A percentile compares a stretch with the other conserved stretches of the same genome.
These are phyloP conservation scores for Botryotinia convoluta DNA, from an alignment of 2,329 filamentous ascomycete species.

Conservation along the genomic window DNA sequence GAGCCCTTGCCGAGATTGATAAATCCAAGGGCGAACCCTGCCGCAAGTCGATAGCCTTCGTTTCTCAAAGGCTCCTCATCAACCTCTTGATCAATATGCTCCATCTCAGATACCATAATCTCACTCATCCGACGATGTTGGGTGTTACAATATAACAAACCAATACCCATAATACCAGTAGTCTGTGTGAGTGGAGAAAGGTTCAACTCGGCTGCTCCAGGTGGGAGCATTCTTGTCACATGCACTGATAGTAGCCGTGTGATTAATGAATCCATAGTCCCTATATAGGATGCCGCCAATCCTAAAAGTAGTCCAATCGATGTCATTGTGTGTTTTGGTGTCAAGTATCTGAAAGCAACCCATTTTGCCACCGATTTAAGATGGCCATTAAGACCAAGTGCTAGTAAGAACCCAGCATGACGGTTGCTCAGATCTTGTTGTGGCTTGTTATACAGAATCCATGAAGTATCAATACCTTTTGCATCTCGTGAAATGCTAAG, in stretches of 20 bases:
- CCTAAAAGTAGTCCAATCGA: slow-evolving; percentile 93
- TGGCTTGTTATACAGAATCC: slow-evolving; percentile 98
- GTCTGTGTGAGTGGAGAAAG: slow-evolving; percentile 91
- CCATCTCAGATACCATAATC: slow-evolving; percentile 96
- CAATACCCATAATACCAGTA: slow-evolving; percentile 95
- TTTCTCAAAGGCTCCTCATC: slow-evolving; percentile 85
- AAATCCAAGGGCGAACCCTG: slow-evolving; percentile 87
- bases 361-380: slow-evolving; percentile 93
- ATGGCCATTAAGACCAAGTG: slow-evolving; percentile 89
- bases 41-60: slow-evolving; percentile 93
- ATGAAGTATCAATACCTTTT: slow-evolving; percentile 94
- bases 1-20: slow-evolving; percentile 93
- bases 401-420: slow-evolving; percentile 92
- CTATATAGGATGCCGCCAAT: slow-evolving; percentile 87
- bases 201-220: slow-evolving; percentile 90
- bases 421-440: slow-evolving; percentile 82
- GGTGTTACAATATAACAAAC: slow-evolving; percentile 87
- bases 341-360: slow-evolving; percentile 99
- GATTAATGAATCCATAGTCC: slow-evolving; percentile 95
- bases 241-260: slow-evolving; percentile 93
- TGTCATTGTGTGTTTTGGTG: slow-evolving; percentile 98
- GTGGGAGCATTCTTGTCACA: slow-evolving; percentile 89
- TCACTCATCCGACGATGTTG: slow-evolving; percentile 98
- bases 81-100: slow-evolving; percentile 74
- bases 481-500: slow-evolving; percentile 86